Conservation (phyloP, 495 filamentous ascomycete genomes). For the Lepidopterella palustris region DNA sequence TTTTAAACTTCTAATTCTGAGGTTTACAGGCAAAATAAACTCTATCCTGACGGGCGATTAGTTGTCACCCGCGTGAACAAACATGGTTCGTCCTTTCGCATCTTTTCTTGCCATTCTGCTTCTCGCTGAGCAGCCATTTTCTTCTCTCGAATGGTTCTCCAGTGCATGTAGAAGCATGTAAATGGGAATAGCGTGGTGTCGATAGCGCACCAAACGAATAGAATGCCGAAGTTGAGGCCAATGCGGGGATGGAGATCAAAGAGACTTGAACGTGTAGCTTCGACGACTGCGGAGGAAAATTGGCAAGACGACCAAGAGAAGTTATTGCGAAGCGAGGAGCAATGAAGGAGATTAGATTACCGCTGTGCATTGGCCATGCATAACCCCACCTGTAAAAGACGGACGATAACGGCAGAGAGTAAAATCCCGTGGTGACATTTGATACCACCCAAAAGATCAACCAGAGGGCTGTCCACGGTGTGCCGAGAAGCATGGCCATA, state of each 20-base stretch:
- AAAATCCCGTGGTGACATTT: conserved; percentile 61
- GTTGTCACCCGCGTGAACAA: conserved; percentile 25
- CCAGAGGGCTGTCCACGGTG: conserved; percentile 63
- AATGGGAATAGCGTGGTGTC: conserved; percentile 56
- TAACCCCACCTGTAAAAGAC: conserved; percentile 62
- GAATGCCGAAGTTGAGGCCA: conserved; percentile 57
- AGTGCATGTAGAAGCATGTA: conserved; percentile 40
- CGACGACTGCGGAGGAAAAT: conserved; percentile 44
- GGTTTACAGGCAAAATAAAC: too few species aligned
- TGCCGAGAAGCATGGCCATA: conserved; percentile 61
- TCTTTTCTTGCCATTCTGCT: conserved; percentile 20
- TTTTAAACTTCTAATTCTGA: too few species aligned
- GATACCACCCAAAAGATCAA: conserved; percentile 73
- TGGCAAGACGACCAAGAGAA: not conserved
- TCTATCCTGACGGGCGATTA: too few species aligned
- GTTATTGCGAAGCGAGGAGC: not conserved
- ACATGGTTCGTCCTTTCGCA: conserved; percentile 19
- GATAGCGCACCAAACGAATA: conserved; percentile 55
- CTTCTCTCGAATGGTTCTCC: conserved; percentile 15
- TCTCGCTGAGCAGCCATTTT: conserved; percentile 14
- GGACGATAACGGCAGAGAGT: conserved; percentile 52
- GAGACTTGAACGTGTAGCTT: conserved; percentile 54
- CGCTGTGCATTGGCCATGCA: conserved; percentile 64
- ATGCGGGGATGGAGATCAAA: conserved; percentile 58
- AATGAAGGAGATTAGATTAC: conserved; percentile 32